A percentile compares a stretch with the other conserved stretches of the same genome.
phyloP scores from a whole-genome alignment of 2,329 filamentous ascomycete genomes.

The Trichoderma aggressivum region DNA sequence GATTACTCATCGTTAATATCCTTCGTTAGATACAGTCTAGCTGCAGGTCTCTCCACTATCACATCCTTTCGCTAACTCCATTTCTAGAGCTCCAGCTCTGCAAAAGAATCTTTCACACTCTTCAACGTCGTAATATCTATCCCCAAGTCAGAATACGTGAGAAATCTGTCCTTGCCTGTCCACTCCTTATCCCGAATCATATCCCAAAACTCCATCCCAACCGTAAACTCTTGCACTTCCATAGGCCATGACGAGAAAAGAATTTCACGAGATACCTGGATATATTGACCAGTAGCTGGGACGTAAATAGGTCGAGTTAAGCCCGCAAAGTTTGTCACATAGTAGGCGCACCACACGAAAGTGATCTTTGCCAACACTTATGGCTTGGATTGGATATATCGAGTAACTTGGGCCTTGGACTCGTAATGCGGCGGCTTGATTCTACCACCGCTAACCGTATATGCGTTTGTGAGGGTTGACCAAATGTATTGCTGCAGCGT shows the following conservation, averaged over 20 bases:
- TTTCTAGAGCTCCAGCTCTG: background rate
- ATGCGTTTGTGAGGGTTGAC: background rate
- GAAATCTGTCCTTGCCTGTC: background rate
- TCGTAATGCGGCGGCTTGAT: background rate
- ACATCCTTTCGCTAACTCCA: background rate
- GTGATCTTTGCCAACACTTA: background rate
- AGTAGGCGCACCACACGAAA: conserved; percentile 5
- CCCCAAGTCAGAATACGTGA: background rate
- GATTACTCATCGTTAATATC: background rate
- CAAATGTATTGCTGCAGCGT: background rate
- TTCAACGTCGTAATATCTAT: background rate
- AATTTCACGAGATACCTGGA: background rate
- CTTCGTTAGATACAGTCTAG: background rate
- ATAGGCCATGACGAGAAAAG: background rate
- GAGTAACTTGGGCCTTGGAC: background rate
- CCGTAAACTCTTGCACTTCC: background rate
- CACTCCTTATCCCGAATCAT: background rate
- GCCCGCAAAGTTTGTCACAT: background rate
- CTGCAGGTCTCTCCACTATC: background rate
- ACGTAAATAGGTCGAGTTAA: background rate
- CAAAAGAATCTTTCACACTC: background rate
- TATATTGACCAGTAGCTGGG: background rate
- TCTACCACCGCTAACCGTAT: background rate
- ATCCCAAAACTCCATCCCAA: background rate
- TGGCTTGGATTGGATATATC: background rate